A percentile compares a stretch with the other conserved stretches of the same genome.
Conservation (phyloP, 1,284 basidiomycete species). For the Apiotrichum domesticum region DNA sequence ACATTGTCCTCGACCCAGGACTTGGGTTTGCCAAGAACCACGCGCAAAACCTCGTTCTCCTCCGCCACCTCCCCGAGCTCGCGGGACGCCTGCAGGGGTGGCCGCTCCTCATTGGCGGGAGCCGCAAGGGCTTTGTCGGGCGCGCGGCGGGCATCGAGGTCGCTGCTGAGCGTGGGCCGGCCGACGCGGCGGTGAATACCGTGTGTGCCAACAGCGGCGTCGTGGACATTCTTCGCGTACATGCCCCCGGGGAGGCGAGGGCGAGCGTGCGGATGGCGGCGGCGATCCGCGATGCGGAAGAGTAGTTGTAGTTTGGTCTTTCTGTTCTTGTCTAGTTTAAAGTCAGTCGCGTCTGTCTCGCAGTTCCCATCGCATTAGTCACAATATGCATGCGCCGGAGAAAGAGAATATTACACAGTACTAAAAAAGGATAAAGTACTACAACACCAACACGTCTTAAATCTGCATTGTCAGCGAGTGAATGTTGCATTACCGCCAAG, state of each 20-base stretch:
- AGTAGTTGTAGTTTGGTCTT: background rate
- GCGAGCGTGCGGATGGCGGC: conserved; percentile 57
- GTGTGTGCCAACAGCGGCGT: conserved; percentile 71
- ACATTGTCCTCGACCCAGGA: conserved; percentile 86
- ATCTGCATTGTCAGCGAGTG: conserved; percentile 1
- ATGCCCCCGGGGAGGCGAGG: conserved; percentile 67
- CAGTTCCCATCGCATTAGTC: background rate
- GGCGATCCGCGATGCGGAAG: conserved; percentile 43
- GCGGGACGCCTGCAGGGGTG: conserved; percentile 47
- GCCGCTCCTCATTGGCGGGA: conserved; percentile 71
- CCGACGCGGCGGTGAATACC: conserved; percentile 73
- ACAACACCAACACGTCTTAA: background rate
- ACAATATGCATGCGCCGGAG: conserved; percentile 1
- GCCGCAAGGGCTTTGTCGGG: conserved; percentile 78
- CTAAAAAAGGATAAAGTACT: conserved; percentile 1
- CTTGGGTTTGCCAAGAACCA: conserved; percentile 90
- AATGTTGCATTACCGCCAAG: background rate
- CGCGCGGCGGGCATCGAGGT: conserved; percentile 48
- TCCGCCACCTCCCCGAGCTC: conserved; percentile 55
- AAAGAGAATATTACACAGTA: conserved; percentile 3
- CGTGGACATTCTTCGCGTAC: conserved; percentile 68
- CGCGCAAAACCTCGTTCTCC: conserved; percentile 65
- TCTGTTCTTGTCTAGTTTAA: too few relatives aligned
- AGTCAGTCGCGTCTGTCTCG: background rate
- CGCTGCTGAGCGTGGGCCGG: conserved; percentile 65